phyloP scores from a whole-genome alignment of 1,284 basidiomycete species.

The Neotropicomus parvogracilis region DNA sequence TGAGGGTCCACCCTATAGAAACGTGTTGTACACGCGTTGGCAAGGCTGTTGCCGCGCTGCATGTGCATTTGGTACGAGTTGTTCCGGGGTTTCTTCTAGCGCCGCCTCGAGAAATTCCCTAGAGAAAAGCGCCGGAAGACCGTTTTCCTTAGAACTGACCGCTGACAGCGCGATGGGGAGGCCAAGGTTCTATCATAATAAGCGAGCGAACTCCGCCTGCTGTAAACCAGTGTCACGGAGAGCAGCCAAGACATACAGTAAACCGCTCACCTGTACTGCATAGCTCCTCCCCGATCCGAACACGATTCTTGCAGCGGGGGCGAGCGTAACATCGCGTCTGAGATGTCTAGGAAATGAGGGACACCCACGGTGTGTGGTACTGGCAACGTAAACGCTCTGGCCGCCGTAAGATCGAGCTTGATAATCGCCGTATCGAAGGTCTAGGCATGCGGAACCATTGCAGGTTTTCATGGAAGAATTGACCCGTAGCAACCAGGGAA shows the following conservation, averaged over 20 bases:
- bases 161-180: slow-evolving; percentile 16
- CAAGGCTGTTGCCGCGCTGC: slow-evolving; percentile 34
- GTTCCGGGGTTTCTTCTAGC: slow-evolving; percentile 28
- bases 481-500: too few species aligned
- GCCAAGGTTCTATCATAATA: not conserved
- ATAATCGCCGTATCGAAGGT: too few species aligned
- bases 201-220: slow-evolving; percentile 7
- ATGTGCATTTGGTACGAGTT: slow-evolving; percentile 17
- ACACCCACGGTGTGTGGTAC: too few species aligned
- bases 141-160: slow-evolving; percentile 3
- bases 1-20: slow-evolving; percentile 39
- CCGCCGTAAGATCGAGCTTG: too few species aligned
- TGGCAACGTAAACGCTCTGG: too few species aligned
- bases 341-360: too few species aligned
- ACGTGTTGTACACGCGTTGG: slow-evolving; percentile 35
- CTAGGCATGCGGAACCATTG: too few species aligned
- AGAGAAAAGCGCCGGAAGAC: slow-evolving; percentile 12
- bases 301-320: too few species aligned
- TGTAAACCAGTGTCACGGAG: slow-evolving; percentile 14
- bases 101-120: slow-evolving; percentile 21
- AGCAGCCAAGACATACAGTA: not conserved
- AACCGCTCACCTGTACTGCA: slow-evolving; percentile 14
- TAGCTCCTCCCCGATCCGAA: not conserved
- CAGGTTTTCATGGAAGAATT: too few species aligned
- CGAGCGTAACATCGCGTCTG: too few species aligned